phyloP scores from a whole-genome alignment of 768 basidiomycete species.

The Clathrus columnatus region DNA sequence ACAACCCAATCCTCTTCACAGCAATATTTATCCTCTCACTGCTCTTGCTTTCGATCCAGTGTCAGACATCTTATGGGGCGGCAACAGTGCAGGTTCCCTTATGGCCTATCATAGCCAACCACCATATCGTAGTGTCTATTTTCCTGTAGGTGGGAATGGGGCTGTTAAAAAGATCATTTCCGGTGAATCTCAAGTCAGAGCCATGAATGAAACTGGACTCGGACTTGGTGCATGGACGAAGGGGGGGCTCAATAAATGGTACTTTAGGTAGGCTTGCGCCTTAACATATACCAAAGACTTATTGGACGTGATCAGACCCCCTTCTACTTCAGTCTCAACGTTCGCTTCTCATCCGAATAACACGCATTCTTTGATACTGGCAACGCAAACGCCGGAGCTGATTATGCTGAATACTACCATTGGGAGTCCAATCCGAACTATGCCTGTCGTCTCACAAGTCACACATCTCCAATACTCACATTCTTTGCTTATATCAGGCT shows the following conservation, averaged over 20 bases:
- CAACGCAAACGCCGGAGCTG: conserved; percentile 52
- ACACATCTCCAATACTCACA: conserved; percentile 61
- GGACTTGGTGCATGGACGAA: conserved; percentile 77
- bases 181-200: conserved; percentile 73
- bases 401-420: conserved; percentile 66
- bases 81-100: conserved; percentile 62
- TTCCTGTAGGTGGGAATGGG: conserved; percentile 58
- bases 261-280: conserved; percentile 43
- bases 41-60: conserved; percentile 85
- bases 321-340: conserved; percentile 21
- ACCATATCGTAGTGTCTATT: conserved; percentile 62
- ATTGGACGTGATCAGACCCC: conserved; percentile 27
- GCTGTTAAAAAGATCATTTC: conserved; percentile 67
- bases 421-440: conserved; percentile 53
- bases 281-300: conserved; percentile 1
- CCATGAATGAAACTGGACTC: conserved; percentile 46
- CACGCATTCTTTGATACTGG: conserved; percentile 50
- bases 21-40: conserved; percentile 34
- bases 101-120: conserved; percentile 55
- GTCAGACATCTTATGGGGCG: conserved; percentile 85
- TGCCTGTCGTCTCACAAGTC: conserved; percentile 45
- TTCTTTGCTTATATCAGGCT: conserved; percentile 57
- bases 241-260: conserved; percentile 83
- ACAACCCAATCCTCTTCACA: conserved; percentile 10
- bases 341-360: conserved; percentile 25